phyloP scores from a whole-genome alignment of 2,329 filamentous ascomycete species.

The Paraphoma chrysanthemicola region DNA sequence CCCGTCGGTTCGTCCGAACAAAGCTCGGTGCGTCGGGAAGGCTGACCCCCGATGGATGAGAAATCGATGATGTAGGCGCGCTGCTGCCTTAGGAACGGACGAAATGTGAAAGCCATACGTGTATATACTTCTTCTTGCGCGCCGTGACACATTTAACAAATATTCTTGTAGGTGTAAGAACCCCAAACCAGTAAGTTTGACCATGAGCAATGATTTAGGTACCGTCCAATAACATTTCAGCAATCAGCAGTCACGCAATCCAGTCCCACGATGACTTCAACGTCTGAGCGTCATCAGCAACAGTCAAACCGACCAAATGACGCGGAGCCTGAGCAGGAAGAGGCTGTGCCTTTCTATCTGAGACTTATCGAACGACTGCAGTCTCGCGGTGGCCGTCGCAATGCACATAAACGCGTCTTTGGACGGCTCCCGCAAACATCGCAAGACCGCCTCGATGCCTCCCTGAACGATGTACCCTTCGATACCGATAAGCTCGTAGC shows the following conservation, averaged over 20 bases:
- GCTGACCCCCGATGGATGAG: slow-evolving; percentile 1
- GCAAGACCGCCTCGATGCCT: slow-evolving; percentile 40
- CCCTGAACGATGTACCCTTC: slow-evolving; percentile 35
- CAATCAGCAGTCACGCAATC: slow-evolving; percentile 38
- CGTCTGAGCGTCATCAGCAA: slow-evolving; percentile 8
- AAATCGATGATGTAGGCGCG: slow-evolving; percentile 8
- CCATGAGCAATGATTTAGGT: slow-evolving; percentile 11
- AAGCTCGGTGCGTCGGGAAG: not conserved
- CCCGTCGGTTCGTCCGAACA: not conserved
- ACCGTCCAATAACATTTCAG: slow-evolving; percentile 26
- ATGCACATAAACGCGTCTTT: slow-evolving; percentile 17
- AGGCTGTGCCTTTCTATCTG: slow-evolving; percentile 8
- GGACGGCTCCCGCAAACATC: slow-evolving; percentile 27
- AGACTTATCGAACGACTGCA: slow-evolving; percentile 18
- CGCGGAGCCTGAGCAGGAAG: slow-evolving; percentile 1
- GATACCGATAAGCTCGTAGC: slow-evolving; percentile 23
- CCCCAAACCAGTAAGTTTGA: slow-evolving; percentile 12
- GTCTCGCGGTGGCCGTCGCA: slow-evolving; percentile 8
- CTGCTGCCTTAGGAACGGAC: slow-evolving; percentile 1
- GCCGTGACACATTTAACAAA: not conserved
- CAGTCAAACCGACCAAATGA: slow-evolving; percentile 6
- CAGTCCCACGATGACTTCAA: slow-evolving; percentile 27
- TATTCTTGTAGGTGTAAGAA: not conserved
- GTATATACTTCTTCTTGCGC: not conserved
- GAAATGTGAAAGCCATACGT: not conserved